phyloP scores from a whole-genome alignment of 169 alveolate genomes.

The Plasmodium yoelii region DNA sequence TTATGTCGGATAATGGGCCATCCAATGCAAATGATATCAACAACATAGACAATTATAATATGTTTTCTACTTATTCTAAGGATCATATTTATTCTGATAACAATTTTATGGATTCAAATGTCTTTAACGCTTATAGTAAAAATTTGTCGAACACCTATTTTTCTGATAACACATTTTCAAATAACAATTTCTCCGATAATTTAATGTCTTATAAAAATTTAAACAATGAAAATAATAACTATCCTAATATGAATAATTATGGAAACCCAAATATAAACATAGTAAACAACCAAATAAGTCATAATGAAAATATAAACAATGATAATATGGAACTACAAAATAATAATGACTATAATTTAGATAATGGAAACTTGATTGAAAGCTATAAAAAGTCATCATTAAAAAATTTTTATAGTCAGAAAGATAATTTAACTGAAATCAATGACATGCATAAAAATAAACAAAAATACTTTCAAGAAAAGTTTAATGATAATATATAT shows the following conservation, averaged over 20 bases:
- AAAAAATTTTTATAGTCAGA: constrained; percentile 48
- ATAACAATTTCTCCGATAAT: constrained; percentile 52
- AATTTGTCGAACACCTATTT: constrained; percentile 52
- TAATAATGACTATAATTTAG: constrained; percentile 16
- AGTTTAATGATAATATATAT: constrained; percentile 64
- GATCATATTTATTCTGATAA: constrained; percentile 41
- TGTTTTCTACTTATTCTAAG: constrained; percentile 48
- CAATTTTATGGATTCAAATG: constrained; percentile 27
- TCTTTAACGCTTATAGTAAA: constrained; percentile 34
- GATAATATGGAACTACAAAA: neutral
- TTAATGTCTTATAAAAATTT: constrained; percentile 41
- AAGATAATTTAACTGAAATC: constrained; percentile 18
- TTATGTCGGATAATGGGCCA: constrained; percentile 18
- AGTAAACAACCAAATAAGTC: neutral
- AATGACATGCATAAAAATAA: constrained; percentile 27
- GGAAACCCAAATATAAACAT: neutral
- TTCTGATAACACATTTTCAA: constrained; percentile 45
- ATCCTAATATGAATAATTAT: neutral
- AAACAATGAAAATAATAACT: constrained; percentile 26
- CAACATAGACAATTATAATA: constrained; percentile 37
- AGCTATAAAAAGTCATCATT: constrained; percentile 45
- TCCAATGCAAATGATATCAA: constrained; percentile 22
- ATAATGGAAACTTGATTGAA: constrained; percentile 42
- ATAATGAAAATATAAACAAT: neutral
- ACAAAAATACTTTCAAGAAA: constrained; percentile 69